A percentile compares a stretch with the other conserved stretches of the same genome.
phyloP scores from a whole-genome alignment of 2,329 filamentous ascomycete species.

The Cyphellophora attinorum region DNA sequence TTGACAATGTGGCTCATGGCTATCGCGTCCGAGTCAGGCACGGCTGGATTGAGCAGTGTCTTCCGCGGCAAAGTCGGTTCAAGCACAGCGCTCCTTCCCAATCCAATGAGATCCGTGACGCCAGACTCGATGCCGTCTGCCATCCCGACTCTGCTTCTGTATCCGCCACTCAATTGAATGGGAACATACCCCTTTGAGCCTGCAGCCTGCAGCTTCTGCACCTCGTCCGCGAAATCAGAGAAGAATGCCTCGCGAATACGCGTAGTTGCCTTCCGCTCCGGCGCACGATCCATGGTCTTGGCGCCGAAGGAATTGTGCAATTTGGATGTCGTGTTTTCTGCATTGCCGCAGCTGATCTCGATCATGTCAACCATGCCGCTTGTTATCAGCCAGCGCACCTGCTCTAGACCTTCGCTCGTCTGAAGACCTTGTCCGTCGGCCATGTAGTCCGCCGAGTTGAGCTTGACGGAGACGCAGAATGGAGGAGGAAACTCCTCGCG shows the following conservation, averaged over 20 bases:
- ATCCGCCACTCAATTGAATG: conserved; percentile 51
- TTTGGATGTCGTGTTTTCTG: conserved; percentile 3
- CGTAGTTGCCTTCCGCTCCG: neutral
- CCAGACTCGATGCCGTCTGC: conserved; percentile 36
- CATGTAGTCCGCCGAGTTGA: conserved; percentile 42
- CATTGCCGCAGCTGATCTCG: conserved; percentile 55
- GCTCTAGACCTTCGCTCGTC: conserved; percentile 45
- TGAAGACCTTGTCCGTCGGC: conserved; percentile 16
- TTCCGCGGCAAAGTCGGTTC: conserved; percentile 31
- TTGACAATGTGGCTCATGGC: conserved; percentile 21
- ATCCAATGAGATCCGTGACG: conserved; percentile 41
- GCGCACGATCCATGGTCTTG: neutral
- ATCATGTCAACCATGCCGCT: conserved; percentile 50
- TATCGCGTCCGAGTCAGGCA: conserved; percentile 16
- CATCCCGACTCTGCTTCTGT: conserved; percentile 45
- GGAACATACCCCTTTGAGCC: too few relatives aligned
- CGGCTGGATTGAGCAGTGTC: conserved; percentile 10
- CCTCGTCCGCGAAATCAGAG: neutral
- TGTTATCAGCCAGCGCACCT: conserved; percentile 38
- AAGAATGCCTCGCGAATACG: conserved; percentile 3
- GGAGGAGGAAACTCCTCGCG: conserved; percentile 30
- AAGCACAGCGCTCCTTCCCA: conserved; percentile 37
- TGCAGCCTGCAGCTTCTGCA: neutral
- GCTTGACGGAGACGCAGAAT: conserved; percentile 40
- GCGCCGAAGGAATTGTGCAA: conserved; percentile 4